A percentile compares a stretch with the other conserved stretches of the same genome.
Evolutionary conservation across 179 eudicot species (phyloP).

Genomic region (Kewa caespitosa): DNA sequence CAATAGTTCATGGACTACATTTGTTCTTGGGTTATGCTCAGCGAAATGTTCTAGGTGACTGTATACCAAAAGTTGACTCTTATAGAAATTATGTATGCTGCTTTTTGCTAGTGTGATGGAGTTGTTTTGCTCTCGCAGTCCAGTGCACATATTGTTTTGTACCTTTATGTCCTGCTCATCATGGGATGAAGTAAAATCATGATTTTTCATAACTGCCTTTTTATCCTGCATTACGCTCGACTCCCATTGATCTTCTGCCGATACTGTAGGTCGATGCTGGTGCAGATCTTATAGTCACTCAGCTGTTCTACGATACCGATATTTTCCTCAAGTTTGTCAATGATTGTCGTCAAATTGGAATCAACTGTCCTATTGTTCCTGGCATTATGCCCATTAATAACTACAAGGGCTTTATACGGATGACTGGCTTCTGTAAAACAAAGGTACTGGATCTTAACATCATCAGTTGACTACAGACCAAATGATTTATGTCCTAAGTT

Average conservation of each 20-base stretch:
- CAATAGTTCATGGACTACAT: too few species aligned
- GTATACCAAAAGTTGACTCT: neutral
- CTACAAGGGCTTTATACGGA: constrained; percentile 87
- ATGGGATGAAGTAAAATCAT: neutral
- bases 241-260: constrained; percentile 15
- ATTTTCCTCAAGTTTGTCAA: constrained; percentile 84
- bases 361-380: constrained; percentile 91
- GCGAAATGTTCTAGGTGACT: neutral
- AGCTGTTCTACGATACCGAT: constrained; percentile 93
- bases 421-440: constrained; percentile 99
- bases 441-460: constrained; percentile 49
- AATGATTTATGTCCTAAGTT: neutral
- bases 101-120: neutral
- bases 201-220: neutral
- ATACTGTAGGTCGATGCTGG: constrained; percentile 90
- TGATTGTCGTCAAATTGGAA: constrained; percentile 95
- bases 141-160: neutral
- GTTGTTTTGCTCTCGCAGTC: neutral
- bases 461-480: neutral
- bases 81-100: neutral
- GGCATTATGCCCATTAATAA: constrained; percentile 99
- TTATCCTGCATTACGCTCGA: neutral
- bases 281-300: constrained; percentile 90
- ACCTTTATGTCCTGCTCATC: neutral
- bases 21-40: neutral